These are phyloP conservation scores for Carex myosuroides DNA, from an alignment of 176 grass and related monocot genomes.

Conservation along the genomic window DNA sequence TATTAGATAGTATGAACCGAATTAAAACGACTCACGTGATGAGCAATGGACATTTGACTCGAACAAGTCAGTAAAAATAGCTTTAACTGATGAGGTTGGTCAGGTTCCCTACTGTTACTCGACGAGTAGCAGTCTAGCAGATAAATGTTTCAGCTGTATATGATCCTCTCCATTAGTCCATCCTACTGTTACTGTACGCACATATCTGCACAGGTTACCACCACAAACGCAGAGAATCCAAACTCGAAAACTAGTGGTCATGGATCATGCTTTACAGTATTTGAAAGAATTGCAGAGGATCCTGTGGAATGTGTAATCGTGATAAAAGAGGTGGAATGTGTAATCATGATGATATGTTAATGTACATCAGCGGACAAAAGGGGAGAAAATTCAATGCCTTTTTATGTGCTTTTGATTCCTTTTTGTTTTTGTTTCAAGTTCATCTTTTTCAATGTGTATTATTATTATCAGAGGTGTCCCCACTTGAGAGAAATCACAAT, in stretches of 20 bases:
- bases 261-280: not conserved
- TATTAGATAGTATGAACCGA: too few species aligned
- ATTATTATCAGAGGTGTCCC: not conserved
- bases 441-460: not conserved
- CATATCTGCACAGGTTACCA: not conserved
- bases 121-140: not conserved
- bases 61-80: too few species aligned
- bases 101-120: not conserved
- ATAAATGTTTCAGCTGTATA: not conserved
- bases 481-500: not conserved
- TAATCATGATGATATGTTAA: not conserved
- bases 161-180: not conserved
- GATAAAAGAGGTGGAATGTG: not conserved
- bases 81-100: not conserved
- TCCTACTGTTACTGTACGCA: not conserved
- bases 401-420: constrained; percentile 5
- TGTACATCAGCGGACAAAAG: not conserved
- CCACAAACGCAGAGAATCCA: not conserved
- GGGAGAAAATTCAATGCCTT: not conserved
- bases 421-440: not conserved
- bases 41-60: too few species aligned
- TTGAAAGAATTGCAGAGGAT: not conserved
- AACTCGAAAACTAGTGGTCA: not conserved
- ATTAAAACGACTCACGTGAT: too few species aligned
- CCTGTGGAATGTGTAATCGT: not conserved